These are phyloP conservation scores for Casuarina cunninghamiana DNA, from an alignment of 306 rosid species.

Conservation along the genomic window DNA sequence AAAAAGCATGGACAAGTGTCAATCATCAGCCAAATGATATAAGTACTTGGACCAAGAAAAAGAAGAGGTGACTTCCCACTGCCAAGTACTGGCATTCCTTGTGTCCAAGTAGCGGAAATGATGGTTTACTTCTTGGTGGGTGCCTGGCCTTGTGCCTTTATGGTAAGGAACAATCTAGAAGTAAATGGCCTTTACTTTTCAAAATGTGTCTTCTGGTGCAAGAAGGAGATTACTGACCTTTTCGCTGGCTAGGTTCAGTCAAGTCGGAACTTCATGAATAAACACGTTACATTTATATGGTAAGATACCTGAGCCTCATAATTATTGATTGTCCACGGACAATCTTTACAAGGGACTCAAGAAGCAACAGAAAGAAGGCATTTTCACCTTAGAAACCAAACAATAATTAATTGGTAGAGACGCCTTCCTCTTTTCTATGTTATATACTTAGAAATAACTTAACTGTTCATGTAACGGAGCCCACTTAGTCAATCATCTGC, in stretches of 20 bases:
- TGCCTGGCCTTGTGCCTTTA: not conserved
- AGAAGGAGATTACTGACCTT: not conserved
- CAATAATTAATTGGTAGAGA: too few relatives aligned
- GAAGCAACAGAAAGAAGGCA: not conserved
- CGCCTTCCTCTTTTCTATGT: too few relatives aligned
- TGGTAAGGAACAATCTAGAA: not conserved
- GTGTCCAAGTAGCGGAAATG: not conserved
- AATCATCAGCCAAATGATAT: constrained; percentile 39
- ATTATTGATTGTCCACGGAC: not conserved
- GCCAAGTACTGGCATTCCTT: not conserved
- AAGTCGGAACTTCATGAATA: not conserved
- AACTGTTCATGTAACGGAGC: too few relatives aligned
- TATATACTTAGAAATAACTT: too few relatives aligned
- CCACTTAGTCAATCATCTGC: too few relatives aligned
- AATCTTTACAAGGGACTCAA: not conserved
- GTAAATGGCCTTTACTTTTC: not conserved
- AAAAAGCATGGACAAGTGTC: constrained; percentile 38
- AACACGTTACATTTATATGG: not conserved
- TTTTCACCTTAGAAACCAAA: too few relatives aligned
- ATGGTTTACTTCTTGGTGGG: not conserved
- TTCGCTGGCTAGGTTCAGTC: constrained; percentile 5
- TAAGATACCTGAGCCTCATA: not conserved
- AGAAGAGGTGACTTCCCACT: not conserved
- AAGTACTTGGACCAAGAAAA: not conserved
- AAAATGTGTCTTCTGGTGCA: not conserved